Conservation (phyloP, 768 basidiomycete species). For the Pulveroboletus sp. region DNA sequence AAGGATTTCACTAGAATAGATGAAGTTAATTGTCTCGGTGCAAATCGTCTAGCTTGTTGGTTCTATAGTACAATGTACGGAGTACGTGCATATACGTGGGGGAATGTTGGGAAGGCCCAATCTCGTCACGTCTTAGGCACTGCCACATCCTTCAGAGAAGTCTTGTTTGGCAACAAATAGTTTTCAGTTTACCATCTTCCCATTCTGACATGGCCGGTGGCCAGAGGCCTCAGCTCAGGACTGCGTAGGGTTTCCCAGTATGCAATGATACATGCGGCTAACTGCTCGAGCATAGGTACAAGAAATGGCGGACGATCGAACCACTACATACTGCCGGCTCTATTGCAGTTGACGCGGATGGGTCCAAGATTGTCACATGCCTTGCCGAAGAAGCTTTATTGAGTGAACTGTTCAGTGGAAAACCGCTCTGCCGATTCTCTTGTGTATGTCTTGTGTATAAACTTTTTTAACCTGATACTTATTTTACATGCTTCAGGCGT, state of each 20-base stretch:
- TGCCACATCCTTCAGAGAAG: too few species aligned
- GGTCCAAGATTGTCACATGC: conserved; percentile 76
- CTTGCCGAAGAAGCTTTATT: conserved; percentile 82
- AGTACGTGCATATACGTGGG: too few species aligned
- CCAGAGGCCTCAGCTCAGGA: conserved; percentile 49
- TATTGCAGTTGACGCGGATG: conserved; percentile 75
- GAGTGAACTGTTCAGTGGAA: conserved; percentile 73
- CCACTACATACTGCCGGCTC: conserved; percentile 90
- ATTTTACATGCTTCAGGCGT: conserved; percentile 55
- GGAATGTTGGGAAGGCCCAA: too few species aligned
- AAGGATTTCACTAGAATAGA: conserved; percentile 10
- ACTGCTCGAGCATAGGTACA: conserved; percentile 50
- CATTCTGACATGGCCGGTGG: conserved; percentile 15
- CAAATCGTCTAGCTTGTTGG: not conserved
- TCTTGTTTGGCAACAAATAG: conserved; percentile 12
- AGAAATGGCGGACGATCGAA: conserved; percentile 64
- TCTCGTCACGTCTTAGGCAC: too few species aligned
- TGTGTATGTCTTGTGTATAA: conserved; percentile 54
- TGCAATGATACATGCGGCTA: conserved; percentile 1
- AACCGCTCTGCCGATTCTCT: conserved; percentile 73
- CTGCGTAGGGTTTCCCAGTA: conserved; percentile 9
- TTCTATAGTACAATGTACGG: too few species aligned
- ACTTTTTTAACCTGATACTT: not conserved
- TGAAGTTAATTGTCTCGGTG: not conserved
- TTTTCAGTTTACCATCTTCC: not conserved